Conservation (phyloP, 208 protist genomes). For the Acanthamoeba royreba region DNA sequence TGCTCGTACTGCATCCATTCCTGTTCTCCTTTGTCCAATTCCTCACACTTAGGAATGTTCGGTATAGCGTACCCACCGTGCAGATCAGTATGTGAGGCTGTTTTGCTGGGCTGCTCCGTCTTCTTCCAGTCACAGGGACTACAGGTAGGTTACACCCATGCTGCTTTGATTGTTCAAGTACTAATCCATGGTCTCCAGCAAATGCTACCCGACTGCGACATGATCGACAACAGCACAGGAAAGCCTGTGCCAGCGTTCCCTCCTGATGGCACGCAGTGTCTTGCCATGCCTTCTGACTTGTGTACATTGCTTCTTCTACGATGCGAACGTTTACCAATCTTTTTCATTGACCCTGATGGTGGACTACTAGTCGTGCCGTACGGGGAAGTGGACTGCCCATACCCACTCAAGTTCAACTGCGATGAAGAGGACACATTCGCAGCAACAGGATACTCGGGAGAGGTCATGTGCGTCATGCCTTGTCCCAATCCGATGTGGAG, state of each 20-base stretch:
- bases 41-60: neutral
- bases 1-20: too few species aligned
- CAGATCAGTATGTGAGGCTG: neutral
- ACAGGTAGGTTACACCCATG: too few species aligned
- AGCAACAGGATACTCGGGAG: neutral
- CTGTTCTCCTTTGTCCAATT: too few species aligned
- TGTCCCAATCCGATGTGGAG: neutral
- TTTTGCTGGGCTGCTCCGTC: neutral
- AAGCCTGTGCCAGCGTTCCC: neutral
- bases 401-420: neutral
- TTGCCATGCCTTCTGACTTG: neutral
- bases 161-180: too few species aligned
- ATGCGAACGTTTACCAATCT: neutral
- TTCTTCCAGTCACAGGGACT: neutral
- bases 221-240: constrained; percentile 21
- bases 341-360: neutral
- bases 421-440: neutral
- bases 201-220: neutral
- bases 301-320: neutral
- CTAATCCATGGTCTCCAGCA: neutral
- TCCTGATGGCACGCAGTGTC: neutral
- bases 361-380: constrained; percentile 1
- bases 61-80: neutral
- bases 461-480: neutral
- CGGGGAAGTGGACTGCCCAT: constrained; percentile 40